A percentile compares a stretch with the other conserved stretches of the same genome.
phyloP scores from a whole-genome alignment of 257 asterid species.

The Leptodermis oblonga region DNA sequence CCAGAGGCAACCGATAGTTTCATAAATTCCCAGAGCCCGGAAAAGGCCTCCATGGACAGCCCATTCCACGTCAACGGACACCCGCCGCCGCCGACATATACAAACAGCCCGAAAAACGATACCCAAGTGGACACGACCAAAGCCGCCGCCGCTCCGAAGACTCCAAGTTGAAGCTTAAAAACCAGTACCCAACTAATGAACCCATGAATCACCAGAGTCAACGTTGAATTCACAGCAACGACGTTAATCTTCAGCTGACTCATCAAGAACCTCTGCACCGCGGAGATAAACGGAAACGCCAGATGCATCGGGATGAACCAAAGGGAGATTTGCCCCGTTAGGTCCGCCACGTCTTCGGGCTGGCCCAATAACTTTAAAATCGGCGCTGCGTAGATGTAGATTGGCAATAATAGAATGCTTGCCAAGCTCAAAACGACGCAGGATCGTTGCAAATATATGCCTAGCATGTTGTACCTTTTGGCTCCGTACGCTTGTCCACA shows the following conservation, averaged over 20 bases:
- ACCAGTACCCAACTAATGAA: conserved; percentile 31
- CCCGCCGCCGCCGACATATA: conserved; percentile 30
- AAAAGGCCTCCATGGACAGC: conserved; percentile 36
- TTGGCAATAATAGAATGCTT: conserved; percentile 21
- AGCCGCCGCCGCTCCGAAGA: conserved; percentile 33
- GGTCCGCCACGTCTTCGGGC: conserved; percentile 33
- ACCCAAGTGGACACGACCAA: conserved; percentile 46
- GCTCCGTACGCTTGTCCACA: conserved; percentile 45
- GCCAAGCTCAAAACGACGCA: conserved; percentile 26
- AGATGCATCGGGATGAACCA: conserved; percentile 35
- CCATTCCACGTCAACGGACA: conserved; percentile 51
- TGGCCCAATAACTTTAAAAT: conserved; percentile 30
- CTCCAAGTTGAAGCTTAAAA: conserved; percentile 27
- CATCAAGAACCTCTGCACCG: conserved; percentile 38
- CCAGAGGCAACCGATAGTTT: conserved; percentile 50
- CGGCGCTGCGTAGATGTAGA: conserved; percentile 34
- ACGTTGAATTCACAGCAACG: conserved; percentile 21
- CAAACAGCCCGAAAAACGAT: conserved; percentile 27
- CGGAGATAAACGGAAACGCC: conserved; percentile 27
- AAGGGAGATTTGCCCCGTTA: conserved; percentile 23
- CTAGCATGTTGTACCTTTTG: conserved; percentile 26
- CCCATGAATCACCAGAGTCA: conserved; percentile 25
- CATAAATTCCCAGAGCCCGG: conserved; percentile 39
- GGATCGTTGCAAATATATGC: conserved; percentile 34
- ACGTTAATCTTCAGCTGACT: conserved; percentile 38